Conservation (phyloP, 768 basidiomycete genomes). For the Termitomyces sp. region DNA sequence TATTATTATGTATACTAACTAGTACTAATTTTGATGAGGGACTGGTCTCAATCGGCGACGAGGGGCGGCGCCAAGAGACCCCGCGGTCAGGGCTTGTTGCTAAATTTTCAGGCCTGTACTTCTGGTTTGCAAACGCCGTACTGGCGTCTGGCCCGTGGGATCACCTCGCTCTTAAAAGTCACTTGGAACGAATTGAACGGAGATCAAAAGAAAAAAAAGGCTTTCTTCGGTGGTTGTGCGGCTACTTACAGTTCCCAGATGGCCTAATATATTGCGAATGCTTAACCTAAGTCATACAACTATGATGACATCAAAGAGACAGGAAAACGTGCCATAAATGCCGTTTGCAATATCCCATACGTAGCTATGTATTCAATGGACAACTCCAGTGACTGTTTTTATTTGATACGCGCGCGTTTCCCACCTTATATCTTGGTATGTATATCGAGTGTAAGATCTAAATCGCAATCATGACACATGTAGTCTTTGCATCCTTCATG, state of each 20-base stretch:
- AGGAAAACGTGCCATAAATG: slow-evolving; percentile 11
- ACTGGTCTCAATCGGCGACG: too few relatives aligned
- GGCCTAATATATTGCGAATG: neutral
- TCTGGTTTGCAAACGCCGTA: neutral
- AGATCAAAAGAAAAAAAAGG: neutral
- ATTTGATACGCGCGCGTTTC: neutral
- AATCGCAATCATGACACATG: neutral
- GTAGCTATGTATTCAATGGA: neutral
- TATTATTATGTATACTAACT: too few relatives aligned
- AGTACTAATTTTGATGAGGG: too few relatives aligned
- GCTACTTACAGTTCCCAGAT: neutral
- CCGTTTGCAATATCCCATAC: slow-evolving; percentile 12
- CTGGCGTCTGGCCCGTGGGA: neutral
- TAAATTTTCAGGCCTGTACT: neutral
- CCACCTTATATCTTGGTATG: neutral
- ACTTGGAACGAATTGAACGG: neutral
- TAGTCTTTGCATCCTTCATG: neutral
- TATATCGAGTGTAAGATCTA: slow-evolving; percentile 1
- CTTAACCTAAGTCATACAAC: neutral
- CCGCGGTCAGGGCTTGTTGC: too few relatives aligned
- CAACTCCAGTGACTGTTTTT: neutral
- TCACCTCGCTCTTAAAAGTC: neutral
- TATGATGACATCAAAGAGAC: slow-evolving; percentile 11
- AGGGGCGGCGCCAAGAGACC: too few relatives aligned
- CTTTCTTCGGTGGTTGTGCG: neutral